Conservation (phyloP, 1,284 basidiomycete genomes). For the Caloboletus firmus region DNA sequence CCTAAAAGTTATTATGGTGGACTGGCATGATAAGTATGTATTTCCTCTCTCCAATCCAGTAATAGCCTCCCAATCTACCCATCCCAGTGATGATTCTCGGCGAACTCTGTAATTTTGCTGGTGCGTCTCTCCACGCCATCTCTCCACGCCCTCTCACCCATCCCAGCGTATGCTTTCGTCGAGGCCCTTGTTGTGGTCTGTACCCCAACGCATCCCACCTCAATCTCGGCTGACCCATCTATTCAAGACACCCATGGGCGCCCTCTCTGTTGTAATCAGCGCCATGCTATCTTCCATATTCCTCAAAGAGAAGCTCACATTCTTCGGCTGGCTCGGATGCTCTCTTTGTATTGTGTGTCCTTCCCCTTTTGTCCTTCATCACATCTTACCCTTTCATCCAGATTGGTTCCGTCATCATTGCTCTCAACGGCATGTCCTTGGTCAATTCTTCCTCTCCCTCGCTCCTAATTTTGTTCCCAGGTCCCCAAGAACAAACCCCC, state of each 20-base stretch:
- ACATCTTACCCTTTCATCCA: slow-evolving; percentile 25
- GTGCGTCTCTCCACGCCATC: slow-evolving; percentile 41
- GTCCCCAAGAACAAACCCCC: slow-evolving; percentile 78
- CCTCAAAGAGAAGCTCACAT: slow-evolving; percentile 88
- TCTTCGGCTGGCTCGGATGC: slow-evolving; percentile 94
- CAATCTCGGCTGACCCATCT: slow-evolving; percentile 3
- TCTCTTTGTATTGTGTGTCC: slow-evolving; percentile 75
- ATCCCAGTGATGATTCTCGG: slow-evolving; percentile 74
- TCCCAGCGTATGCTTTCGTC: slow-evolving; percentile 81
- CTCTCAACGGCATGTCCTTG: slow-evolving; percentile 58
- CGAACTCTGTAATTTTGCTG: slow-evolving; percentile 82
- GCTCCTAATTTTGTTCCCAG: slow-evolving; percentile 38
- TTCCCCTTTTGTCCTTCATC: neutral
- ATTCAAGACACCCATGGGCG: slow-evolving; percentile 88
- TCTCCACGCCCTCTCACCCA: slow-evolving; percentile 25
- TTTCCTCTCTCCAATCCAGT: neutral
- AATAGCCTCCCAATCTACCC: slow-evolving; percentile 5
- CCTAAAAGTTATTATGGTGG: slow-evolving; percentile 77
- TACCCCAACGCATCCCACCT: slow-evolving; percentile 24
- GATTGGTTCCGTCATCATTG: slow-evolving; percentile 87
- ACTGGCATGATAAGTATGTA: slow-evolving; percentile 68
- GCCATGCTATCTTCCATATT: slow-evolving; percentile 93
- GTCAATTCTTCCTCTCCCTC: neutral
- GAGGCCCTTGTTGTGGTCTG: slow-evolving; percentile 84
- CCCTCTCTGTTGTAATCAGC: slow-evolving; percentile 93